These are phyloP conservation scores for Jackrogersella minutella DNA, from an alignment of 495 filamentous ascomycete genomes.

Conservation along the genomic window DNA sequence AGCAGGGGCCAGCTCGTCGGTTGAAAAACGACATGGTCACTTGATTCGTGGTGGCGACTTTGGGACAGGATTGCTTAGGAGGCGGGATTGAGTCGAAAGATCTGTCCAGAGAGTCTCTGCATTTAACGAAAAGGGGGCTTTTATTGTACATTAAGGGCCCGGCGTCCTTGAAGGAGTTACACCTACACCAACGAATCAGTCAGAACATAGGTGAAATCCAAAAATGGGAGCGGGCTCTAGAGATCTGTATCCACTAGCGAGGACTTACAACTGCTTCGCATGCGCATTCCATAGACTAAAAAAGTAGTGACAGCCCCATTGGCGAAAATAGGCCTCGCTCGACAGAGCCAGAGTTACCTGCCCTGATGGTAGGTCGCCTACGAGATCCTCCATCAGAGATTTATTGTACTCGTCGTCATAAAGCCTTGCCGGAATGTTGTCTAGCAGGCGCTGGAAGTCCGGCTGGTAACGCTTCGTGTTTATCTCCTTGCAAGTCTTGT, in stretches of 20 bases:
- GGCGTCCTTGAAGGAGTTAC: slow-evolving; percentile 58
- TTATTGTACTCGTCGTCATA: slow-evolving; percentile 40
- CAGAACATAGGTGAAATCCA: not conserved
- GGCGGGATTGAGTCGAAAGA: slow-evolving; percentile 52
- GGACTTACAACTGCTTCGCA: slow-evolving; percentile 47
- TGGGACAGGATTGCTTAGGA: slow-evolving; percentile 43
- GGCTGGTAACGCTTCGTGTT: not conserved
- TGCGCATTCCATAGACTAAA: slow-evolving; percentile 53
- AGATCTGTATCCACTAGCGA: not conserved
- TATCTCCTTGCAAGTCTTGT: slow-evolving; percentile 29
- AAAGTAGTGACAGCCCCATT: slow-evolving; percentile 58
- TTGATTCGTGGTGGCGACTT: slow-evolving; percentile 1
- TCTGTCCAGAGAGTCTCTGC: slow-evolving; percentile 48
- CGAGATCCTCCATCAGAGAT: slow-evolving; percentile 50
- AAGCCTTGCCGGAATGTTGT: slow-evolving; percentile 41
- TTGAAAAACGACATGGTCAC: slow-evolving; percentile 48
- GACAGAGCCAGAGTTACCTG: slow-evolving; percentile 50
- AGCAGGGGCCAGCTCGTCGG: slow-evolving; percentile 43
- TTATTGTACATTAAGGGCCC: slow-evolving; percentile 54
- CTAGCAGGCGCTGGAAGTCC: slow-evolving; percentile 33
- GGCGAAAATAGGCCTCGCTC: slow-evolving; percentile 36
- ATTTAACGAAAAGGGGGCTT: slow-evolving; percentile 49
- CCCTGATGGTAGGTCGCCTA: slow-evolving; percentile 40
- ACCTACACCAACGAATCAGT: slow-evolving; percentile 24
- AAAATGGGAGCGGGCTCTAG: not conserved